Base-by-base conservation (phyloP, 2,329 filamentous ascomycete genomes). In the Huntiella moniliformis region DNA sequence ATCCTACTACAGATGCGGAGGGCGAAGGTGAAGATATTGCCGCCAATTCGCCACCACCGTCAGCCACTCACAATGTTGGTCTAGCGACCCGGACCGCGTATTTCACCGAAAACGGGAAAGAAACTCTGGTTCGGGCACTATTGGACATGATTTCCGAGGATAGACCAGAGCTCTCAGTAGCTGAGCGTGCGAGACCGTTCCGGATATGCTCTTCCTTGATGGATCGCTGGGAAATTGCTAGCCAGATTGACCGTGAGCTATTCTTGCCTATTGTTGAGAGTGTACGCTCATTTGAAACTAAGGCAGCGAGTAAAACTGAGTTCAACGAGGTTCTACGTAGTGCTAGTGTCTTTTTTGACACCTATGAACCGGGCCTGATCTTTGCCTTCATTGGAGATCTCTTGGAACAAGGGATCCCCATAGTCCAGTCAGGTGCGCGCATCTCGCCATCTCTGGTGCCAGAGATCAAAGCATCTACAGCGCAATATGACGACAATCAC, bases 161-260 rank as follows among this genome's bases (percentile, higher is more conserved):
- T 1, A 38, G 39, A 38, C 18, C 32, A 13, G 37, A 50, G 18
- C 15, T 50, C 12, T 47, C 44, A 7, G 16, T 45, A 12, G 60
- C 71, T 0, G 84, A 92, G 55, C 72, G 78, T 57, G 84, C 86
- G 15, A 77, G 78, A 35, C 88, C 91, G 0, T 95, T 93, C 57
- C 78, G 87, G 47, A 84, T 96, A 51, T 92, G 86, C 55, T 70
- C 96, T 2, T 95, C 92, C 12, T 67, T 98, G 44, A 96, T 98
- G 91, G 91, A 98, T 61, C 78, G 87, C 49, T 96, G 86, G 87
- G 91, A 98, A 59, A 88, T 98, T 52, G 91, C 91, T 28, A 85
- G 85, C 1, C 68, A 88, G 13, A 77, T 98, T 40, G 80, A 96
- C 1, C 83, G 87, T 0, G 79, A 85, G 50, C 74, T 96, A 11